Conservation (phyloP, 2,329 filamentous ascomycete species). For the Fusarium camptoceras region DNA sequence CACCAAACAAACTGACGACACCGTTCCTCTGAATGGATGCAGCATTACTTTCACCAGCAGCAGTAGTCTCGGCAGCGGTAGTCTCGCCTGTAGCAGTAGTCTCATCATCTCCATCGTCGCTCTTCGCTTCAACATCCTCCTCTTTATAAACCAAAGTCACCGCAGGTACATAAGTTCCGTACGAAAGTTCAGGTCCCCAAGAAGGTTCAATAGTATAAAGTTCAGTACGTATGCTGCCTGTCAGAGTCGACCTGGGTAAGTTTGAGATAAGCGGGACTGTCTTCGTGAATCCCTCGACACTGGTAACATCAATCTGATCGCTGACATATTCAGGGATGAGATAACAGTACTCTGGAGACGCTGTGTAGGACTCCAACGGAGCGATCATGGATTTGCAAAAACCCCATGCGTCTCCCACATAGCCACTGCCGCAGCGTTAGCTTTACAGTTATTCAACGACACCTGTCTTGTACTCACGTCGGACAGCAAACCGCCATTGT, state of each 20-base stretch:
- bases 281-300: too few relatives aligned
- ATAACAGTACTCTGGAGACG: too few relatives aligned
- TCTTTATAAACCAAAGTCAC: slow-evolving; percentile 2
- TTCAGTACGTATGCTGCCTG: background rate
- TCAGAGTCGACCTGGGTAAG: too few relatives aligned
- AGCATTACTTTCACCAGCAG: background rate
- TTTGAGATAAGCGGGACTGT: too few relatives aligned
- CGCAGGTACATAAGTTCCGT: slow-evolving; percentile 5
- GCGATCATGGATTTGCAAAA: slow-evolving; percentile 1
- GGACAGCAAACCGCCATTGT: slow-evolving; percentile 15
- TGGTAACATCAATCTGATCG: too few relatives aligned
- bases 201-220: too few relatives aligned
- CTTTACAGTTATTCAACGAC: rapidly evolving
- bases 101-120: background rate
- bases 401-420: background rate
- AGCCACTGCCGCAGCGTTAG: background rate
- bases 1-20: background rate
- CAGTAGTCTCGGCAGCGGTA: background rate
- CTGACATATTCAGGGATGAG: too few relatives aligned
- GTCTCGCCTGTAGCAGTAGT: background rate
- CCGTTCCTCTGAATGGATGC: background rate
- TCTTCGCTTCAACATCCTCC: background rate
- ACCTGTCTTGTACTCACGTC: background rate
- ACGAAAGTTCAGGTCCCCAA: background rate
- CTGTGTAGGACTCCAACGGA: background rate